Evolutionary conservation across 2,329 filamentous ascomycete genomes (phyloP), one percentile per base, ranked within the genome.

Genomic region (Pseudocercospora fuligena): DNA sequence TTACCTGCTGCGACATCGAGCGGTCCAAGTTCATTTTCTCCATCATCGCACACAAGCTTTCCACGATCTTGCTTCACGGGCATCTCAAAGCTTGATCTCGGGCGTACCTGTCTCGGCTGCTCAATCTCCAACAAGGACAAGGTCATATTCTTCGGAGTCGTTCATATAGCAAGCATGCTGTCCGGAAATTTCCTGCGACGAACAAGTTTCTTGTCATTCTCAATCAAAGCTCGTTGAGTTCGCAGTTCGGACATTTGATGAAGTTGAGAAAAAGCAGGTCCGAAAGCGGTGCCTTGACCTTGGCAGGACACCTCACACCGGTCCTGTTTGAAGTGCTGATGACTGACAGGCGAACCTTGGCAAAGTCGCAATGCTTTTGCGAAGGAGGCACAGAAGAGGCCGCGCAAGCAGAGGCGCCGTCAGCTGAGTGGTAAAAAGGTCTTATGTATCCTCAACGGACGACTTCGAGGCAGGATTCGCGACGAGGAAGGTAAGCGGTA

Each of bases 191-290:
- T 29, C 51, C 27, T 56, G 27, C 27, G 51, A 56, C 51, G 51
- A 56, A 56, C 51, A 56, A 31, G 16, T 29, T 19, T 29, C 25
- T 27, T n/a, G 16, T 43, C 40, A 1, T n/a, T 54, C 47, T 4
- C 11, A 29, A n/a, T 29, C 21, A n/a, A 25, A 27, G 25, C 19
- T 27, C 6, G 23, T 29, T 54, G 49, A 54, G 51, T 56, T 56
- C 51, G 51, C 51, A 56, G 21, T 56, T 56, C 51, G 51, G 51
- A 56, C 51, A 31, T 56, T 33, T 56, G 47, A 16, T 21, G 46
- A 11, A 21, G 19, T 7, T 47, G 16, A 49, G 46, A 16, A 49
- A 23, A 49, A 21, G 46, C 23, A 49, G 46, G 46, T 49, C 46
- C 19, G 46, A 49, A 11, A 25, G 47, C 47, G 12, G 47, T 51